phyloP scores from a whole-genome alignment of 768 basidiomycete species.

The Rhizopogon roseolus region DNA sequence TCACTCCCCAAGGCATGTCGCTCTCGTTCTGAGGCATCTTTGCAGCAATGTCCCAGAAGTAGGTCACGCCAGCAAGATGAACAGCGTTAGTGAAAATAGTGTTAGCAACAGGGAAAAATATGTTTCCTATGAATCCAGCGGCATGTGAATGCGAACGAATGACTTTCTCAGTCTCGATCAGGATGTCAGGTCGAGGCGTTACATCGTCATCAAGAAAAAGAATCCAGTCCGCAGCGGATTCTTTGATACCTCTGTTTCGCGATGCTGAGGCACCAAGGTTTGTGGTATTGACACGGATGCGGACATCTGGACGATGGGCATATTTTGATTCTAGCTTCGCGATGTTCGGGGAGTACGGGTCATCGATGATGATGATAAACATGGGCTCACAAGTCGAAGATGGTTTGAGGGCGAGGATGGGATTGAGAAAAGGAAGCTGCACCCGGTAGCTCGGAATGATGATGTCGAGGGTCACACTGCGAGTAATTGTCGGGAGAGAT shows the following conservation, averaged over 20 bases:
- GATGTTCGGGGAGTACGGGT: slow-evolving; percentile 40
- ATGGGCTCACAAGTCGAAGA: slow-evolving; percentile 41
- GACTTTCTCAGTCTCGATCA: slow-evolving; percentile 39
- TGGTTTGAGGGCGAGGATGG: slow-evolving; percentile 39
- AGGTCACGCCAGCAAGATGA: slow-evolving; percentile 52
- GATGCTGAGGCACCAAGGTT: slow-evolving; percentile 52
- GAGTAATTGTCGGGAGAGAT: no score
- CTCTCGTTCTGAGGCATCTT: slow-evolving; percentile 32
- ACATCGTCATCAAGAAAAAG: slow-evolving; percentile 62
- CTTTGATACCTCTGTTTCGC: slow-evolving; percentile 49
- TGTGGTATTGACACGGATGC: slow-evolving; percentile 43
- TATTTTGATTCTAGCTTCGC: slow-evolving; percentile 35
- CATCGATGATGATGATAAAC: slow-evolving; percentile 56
- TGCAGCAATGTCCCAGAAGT: slow-evolving; percentile 57
- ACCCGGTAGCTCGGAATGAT: slow-evolving; percentile 56
- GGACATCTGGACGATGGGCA: slow-evolving; percentile 41
- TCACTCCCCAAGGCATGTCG: slow-evolving; percentile 61
- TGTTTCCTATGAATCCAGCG: slow-evolving; percentile 51
- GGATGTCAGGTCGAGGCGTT: slow-evolving; percentile 34
- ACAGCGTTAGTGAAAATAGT: slow-evolving; percentile 49
- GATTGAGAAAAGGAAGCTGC: slow-evolving; percentile 35
- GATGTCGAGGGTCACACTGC: slow-evolving; percentile 34
- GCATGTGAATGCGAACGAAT: slow-evolving; percentile 44
- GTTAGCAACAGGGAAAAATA: slow-evolving; percentile 42
- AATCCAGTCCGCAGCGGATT: slow-evolving; percentile 54